Percentiles rank a stretch among this genome's conserved stretches.
Evolutionary conservation across 306 rosid species (phyloP).

Genomic region (Quercus suber): DNA sequence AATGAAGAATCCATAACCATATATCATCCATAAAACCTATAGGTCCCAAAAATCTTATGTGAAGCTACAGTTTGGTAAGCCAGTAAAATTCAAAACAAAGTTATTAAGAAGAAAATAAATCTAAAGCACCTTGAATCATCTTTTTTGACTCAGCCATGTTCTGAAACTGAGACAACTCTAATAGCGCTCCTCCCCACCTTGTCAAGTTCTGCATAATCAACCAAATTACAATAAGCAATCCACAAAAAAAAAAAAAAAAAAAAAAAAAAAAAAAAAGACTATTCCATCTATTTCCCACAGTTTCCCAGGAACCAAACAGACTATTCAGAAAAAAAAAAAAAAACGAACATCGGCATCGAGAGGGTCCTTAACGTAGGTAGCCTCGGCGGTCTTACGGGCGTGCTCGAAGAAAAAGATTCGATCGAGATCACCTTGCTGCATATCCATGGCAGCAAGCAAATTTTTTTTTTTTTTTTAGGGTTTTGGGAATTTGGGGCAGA

Average conservation of each 20-base stretch:
- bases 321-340: neutral
- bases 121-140: slow-evolving; percentile 56
- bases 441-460: slow-evolving; percentile 41
- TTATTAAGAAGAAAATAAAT: no score
- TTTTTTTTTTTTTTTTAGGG: neutral
- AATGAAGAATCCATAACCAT: neutral
- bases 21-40: neutral
- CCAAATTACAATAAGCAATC: neutral
- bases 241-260: neutral
- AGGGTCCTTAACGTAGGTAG: slow-evolving; percentile 52
- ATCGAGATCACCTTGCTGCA: slow-evolving; percentile 68
- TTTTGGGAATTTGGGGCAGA: neutral
- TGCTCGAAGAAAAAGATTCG: slow-evolving; percentile 82
- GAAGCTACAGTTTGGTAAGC: neutral
- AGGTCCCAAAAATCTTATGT: neutral
- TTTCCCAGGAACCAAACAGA: neutral
- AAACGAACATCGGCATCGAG: slow-evolving; percentile 69
- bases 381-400: slow-evolving; percentile 71
- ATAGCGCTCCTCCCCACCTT: slow-evolving; percentile 82
- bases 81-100: neutral
- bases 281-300: neutral
- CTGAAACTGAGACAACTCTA: slow-evolving; percentile 89
- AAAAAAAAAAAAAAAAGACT: neutral
- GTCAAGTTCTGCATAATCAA: slow-evolving; percentile 64
- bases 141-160: slow-evolving; percentile 50